Percentiles rank a stretch among this genome's conserved stretches.
Conservation (phyloP, 352 stramenopile species). For the Pythium monospermum region DNA sequence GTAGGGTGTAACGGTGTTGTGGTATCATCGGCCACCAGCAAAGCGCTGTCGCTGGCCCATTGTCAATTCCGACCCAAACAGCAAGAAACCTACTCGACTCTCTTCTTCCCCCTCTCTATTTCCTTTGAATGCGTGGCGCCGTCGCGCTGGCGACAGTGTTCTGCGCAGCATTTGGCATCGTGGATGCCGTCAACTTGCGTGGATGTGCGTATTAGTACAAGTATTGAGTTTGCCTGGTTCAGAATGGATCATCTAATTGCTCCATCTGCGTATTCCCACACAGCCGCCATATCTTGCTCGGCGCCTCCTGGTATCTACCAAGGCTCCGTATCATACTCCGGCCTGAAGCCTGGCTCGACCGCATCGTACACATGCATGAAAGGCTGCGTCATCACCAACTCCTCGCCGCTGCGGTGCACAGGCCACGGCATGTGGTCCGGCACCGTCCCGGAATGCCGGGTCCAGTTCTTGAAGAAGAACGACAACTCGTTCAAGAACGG, state of each 20-base stretch:
- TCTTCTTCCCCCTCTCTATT: not conserved
- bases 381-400: conserved; percentile 32
- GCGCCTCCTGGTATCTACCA: conserved; percentile 32
- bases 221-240: not conserved
- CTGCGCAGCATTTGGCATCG: not conserved
- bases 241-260: not conserved
- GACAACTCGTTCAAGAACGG: conserved; percentile 58
- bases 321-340: conserved; percentile 34
- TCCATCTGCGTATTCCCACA: not conserved
- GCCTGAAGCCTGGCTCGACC: conserved; percentile 26
- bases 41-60: too few relatives aligned
- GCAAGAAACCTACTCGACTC: too few relatives aligned
- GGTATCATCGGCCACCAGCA: too few relatives aligned
- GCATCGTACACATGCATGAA: conserved; percentile 39
- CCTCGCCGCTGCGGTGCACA: conserved; percentile 27
- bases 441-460: conserved; percentile 30
- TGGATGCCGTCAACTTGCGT: conserved; percentile 5
- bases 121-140: not conserved
- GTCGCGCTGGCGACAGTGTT: not conserved
- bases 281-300: conserved; percentile 17
- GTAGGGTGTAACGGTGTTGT: too few relatives aligned
- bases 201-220: not conserved
- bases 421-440: conserved; percentile 35
- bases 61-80: too few relatives aligned
- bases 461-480: conserved; percentile 34